Base-by-base conservation (phyloP, 176 grass and related monocot genomes). In the Aegilops umbellulata region DNA sequence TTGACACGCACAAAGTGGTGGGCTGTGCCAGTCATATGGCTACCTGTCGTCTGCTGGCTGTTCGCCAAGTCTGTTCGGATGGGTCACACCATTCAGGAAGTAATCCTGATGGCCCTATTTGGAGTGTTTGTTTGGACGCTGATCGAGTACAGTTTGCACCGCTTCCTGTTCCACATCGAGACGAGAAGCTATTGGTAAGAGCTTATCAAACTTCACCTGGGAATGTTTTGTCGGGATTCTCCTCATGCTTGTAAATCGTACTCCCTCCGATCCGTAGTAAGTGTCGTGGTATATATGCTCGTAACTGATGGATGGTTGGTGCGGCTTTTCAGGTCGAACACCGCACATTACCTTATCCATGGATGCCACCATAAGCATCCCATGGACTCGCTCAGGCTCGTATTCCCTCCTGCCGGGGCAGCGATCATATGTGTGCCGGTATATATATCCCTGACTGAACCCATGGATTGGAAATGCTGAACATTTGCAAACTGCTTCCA, bases 361-460 rank as follows among this genome's bases (percentile, higher is more conserved):
- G 95, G 95, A 79, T 98, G 95, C 87, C 95, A 98, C 79, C 95
- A 98, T 77, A 98, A 98, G 83, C 91, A 98, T 60, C 95, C 95
- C 12, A 95, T 98, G 95, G 95, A 98, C 26, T 90, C 89, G 1
- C 93, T 98, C 69, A 89, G 93, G 77, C 95, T 98, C 80, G 95
- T 98, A 24, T 98, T 98, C 47, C 95, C 95, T 74, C 93, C 95
- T 71, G 64, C 87, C 36, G 93, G 91, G 46, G 85, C 95, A 69
- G 93, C 93, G 66, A 98, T 98, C 73, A 69, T 98, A 53, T 95
- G 91, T 89, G 72, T 92, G 63, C 93, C 91, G 65, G 95, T 98
- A 93, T 36, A 93, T 36, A 77, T 30, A 71, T 29, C 20, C 60
- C 70, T 67, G 22, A 73, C 70, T 67, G 22, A 73, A 16, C 35